Base-by-base conservation (phyloP, 192 early-diverging fungal species). In the Coemansia sp. region DNA sequence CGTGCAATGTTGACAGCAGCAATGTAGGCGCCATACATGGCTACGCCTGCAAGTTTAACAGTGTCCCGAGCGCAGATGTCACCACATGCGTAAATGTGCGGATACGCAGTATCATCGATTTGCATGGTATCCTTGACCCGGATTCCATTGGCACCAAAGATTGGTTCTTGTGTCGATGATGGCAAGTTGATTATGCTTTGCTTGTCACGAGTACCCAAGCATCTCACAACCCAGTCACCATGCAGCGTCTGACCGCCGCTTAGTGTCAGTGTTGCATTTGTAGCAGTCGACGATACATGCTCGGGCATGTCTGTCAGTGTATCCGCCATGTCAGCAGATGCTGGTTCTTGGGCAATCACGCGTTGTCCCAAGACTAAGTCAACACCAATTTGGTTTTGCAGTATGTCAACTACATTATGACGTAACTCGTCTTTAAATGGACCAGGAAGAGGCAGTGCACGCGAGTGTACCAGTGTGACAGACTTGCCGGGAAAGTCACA, bases 81-180 rank as follows among this genome's bases (percentile, higher is more conserved):
- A 15, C 93, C 93, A 27, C 83, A 71, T 11, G 89, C 87, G 65
- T 87, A 94, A 32, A 94, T 88, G 67, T 93, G 73, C 2, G 85
- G 74, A 66, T 84, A 83, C 2, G 49, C 25, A 4, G 60, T 58
- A 50, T 86, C 82, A 19, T 74, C 72, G 3, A 93, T 65, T 69
- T 95, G 93, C 53, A 92, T 80, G 1, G 91, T 91, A n/a, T 83
- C 82, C 38, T 68, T 73, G 21, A 88, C 87, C 0, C 69, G 69
- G 17, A 83, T 66, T 0, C 75, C 72, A 1, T 52, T 29, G 7
- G 35, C 19, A 1, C 60, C 66, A 19, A 70, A 39, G 0, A 76
- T 15, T 7, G 53, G 61, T 14, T 12, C 41, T 5, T 32, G 35
- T 1, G 19, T 15, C 2, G 49, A 17, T 5, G 12, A 25, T 1